Conservation (phyloP, 257 asterid species). For the Solanum paucissectum region DNA sequence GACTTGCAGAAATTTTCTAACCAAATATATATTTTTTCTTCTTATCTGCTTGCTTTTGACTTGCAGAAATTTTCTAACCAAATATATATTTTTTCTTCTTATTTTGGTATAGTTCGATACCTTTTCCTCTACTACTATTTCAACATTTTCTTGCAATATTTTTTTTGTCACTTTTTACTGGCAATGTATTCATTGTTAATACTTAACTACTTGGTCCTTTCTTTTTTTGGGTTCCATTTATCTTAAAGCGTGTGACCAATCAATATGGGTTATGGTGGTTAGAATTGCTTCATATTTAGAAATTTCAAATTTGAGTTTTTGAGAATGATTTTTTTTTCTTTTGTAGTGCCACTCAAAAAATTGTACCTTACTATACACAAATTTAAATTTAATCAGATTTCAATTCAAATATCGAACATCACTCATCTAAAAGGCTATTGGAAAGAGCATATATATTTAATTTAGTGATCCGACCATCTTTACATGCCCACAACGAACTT, state of each 20-base stretch:
- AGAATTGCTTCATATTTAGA: no score
- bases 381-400: accelerated
- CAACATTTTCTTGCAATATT: not conserved
- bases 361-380: no score
- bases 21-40: no score
- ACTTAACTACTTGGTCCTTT: not conserved
- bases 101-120: not conserved
- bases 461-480: not conserved
- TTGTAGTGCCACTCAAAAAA: no score
- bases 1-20: no score
- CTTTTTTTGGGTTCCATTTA: not conserved
- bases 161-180: not conserved
- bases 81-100: not conserved
- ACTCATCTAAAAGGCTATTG: not conserved
- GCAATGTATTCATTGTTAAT: not conserved
- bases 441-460: not conserved
- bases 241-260: not conserved
- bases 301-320: no score
- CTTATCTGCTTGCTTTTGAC: not conserved
- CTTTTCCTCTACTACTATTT: not conserved
- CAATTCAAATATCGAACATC: no score
- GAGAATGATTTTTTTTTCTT: no score
- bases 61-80: not conserved
- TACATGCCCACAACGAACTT: not conserved
- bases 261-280: not conserved